Evolutionary conservation across 805 yeast species (phyloP), one percentile per base, ranked within the genome.

Genomic region (Pichia ethanolica): DNA sequence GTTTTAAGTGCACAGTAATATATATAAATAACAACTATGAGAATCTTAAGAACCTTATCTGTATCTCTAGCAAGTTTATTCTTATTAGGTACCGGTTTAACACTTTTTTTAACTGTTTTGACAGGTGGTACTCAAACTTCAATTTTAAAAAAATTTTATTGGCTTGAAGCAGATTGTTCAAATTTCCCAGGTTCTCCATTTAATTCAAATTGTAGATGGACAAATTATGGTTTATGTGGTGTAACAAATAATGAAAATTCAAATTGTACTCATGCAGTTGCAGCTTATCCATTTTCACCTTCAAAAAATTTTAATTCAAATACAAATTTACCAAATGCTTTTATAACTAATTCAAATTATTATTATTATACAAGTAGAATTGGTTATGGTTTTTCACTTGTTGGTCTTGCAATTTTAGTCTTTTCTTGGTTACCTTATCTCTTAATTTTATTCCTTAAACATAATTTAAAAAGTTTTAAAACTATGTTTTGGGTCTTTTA

Each of bases 231-330:
- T 54, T 72, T 74, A 45, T 77, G 82, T 59, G 63, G 58, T 37
- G 60, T 59, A 10, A 63, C 70, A 50, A 73, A 75, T 54, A 77
- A 78, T 48, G 8, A 44, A 2, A 73, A 80, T 65, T 42, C 57
- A 32, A 62, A 72, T 56, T 89, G 89, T 69, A 65, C 79, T 41
- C 51, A 65, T 25, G 75, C 75, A 60, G 62, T 66, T 42, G 85
- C 97, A 20, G 97, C 87, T n/a, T 82, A 74, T 68, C 89, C 96
- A 40, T 80, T 89, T 63, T 86, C 95, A 28, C 97, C 97, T 32
- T 77, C 67, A 43, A 80, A 79, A 59, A 87, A 88, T 70, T 89
- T 89, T 59, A 72, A 82, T 46, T 60, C 70, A 39, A 45, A 34
- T 9, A 51, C 54, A 7, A 74, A 72, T 45, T 74, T 83, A 45